These are phyloP conservation scores for Corniculantispora saksenae DNA, from an alignment of 2,329 filamentous ascomycete genomes.

Conservation along the genomic window DNA sequence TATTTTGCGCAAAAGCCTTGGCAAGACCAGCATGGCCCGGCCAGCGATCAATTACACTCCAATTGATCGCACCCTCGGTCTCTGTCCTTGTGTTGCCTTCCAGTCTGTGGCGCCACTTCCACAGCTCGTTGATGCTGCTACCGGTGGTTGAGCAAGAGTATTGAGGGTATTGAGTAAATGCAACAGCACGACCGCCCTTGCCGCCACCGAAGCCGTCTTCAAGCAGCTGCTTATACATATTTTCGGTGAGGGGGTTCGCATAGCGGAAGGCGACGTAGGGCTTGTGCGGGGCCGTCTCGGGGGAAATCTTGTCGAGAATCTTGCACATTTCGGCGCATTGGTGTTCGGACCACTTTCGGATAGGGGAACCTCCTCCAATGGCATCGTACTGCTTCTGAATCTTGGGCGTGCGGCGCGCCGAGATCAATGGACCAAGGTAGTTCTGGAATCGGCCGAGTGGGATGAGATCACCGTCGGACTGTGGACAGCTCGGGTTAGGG, in stretches of 20 bases:
- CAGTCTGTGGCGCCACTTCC: slow-evolving; percentile 91
- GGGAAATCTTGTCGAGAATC: slow-evolving; percentile 85
- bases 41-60: slow-evolving; percentile 99
- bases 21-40: slow-evolving; percentile 87
- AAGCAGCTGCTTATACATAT: slow-evolving; percentile 82
- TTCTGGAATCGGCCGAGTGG: slow-evolving; percentile 89
- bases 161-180: slow-evolving; percentile 97
- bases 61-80: slow-evolving; percentile 72
- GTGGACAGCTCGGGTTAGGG: slow-evolving; percentile 17
- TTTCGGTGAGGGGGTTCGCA: slow-evolving; percentile 87
- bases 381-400: slow-evolving; percentile 94
- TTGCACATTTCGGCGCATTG: slow-evolving; percentile 97
- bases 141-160: slow-evolving; percentile 98
- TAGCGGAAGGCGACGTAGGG: slow-evolving; percentile 98
- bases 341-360: slow-evolving; percentile 96
- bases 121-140: slow-evolving; percentile 92
- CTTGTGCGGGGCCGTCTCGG: slow-evolving; percentile 92
- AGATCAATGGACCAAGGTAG: slow-evolving; percentile 87
- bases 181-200: slow-evolving; percentile 88
- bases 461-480: slow-evolving; percentile 93
- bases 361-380: slow-evolving; percentile 96
- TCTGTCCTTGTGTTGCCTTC: slow-evolving; percentile 70
- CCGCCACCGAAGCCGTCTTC: slow-evolving; percentile 89
- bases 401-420: slow-evolving; percentile 85
- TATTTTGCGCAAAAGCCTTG: slow-evolving; percentile 89